Evolutionary conservation across 2,329 filamentous ascomycete genomes (phyloP), one percentile per base, ranked within the genome.

Genomic region (Nothophoma quercina): DNA sequence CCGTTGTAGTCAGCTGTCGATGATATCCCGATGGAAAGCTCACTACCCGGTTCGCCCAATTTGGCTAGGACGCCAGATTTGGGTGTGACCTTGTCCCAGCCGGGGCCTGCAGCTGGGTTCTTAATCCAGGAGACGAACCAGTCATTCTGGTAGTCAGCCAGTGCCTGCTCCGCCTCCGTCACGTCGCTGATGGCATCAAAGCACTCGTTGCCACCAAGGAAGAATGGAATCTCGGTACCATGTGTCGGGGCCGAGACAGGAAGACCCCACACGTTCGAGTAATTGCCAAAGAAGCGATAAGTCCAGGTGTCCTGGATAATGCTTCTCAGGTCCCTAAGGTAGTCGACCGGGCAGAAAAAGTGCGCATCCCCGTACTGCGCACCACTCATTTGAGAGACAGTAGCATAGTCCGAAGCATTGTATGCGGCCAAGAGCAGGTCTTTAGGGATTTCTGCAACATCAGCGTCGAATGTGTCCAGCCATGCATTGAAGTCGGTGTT

Each of bases 81-180:
- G 2, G 72, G 68, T 1, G 56, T 63, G 10, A 66, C 68, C 23
- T 71, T 71, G 9, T 65, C 63, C 77, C 77, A 79, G 16, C 76
- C 77, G 28, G 77, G 77, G 1, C 76, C 74, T 5, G 71, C 73
- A 22, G 67, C 51, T 0, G 77, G 77, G 56, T 78, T 70, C 67
- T 79, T 79, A 56, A 79, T 77, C 75, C 76, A 79, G 3, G 63
- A 58, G 2, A 79, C 75, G 21, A 79, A 76, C 76, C 76, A 78
- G 40, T 69, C 65, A 40, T 78, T 72, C 23, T 75, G 74, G 9
- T 67, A 76, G 49, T 78, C 75, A 3, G 77, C 77, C 10, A 79
- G 62, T 1, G 69, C 73, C 45, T 79, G 77, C 43, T 78, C 64
- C 0, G 63, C 73, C 0, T 60, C 58, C 2, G 76, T 79, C 10